Base-by-base conservation (phyloP, 257 asterid genomes). In the Schizonepeta tenuifolia region DNA sequence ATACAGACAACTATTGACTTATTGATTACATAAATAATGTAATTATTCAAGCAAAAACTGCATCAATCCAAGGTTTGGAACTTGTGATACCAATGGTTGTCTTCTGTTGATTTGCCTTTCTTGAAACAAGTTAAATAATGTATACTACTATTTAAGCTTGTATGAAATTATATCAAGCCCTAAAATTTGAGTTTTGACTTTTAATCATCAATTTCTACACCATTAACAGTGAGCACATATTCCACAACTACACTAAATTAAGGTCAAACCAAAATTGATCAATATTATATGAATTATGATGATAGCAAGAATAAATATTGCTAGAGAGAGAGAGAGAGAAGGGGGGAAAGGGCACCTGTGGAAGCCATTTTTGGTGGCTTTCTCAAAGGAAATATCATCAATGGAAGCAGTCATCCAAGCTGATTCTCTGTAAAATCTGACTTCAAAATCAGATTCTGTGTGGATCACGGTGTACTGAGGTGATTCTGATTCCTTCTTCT, bases 381-480 rank as follows among this genome's bases (percentile, higher is more conserved):
- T 88, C 6, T 83, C 71, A 35, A 92, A 92, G 47, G 96, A 89
- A 56, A 81, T 88, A 69, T 85, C 81, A 38, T 79, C 72, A 24
- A 59, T 68, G 2, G 88, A 83, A 36, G 96, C 96, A 76, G 84
- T 75, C 96, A 92, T 92, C 96, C 97, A 89, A 59, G 83, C 82
- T 3, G 96, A 72, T 33, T 89, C 85, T 31, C 82, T 72, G 84
- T 92, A 92, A 61, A 76, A 85, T 83, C 97, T 84, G 54, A 92
- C 81, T 81, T 92, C 96, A 66, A 89, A 92, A 77, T 89, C 92
- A 7, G 97, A 89, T 79, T 92, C 97, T 13, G 89, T 75, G 79
- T 92, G 97, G 74, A 86, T 78, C 55, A 88, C 87, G 51, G 78
- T 83, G 77, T 81, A 92, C 81, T 86, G 74, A 0, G 97, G 97